Percentiles rank a stretch among this genome's conserved stretches.
Evolutionary conservation across 2,329 filamentous ascomycete species (phyloP).

Genomic region (Calonectria pseudoreteaudii): DNA sequence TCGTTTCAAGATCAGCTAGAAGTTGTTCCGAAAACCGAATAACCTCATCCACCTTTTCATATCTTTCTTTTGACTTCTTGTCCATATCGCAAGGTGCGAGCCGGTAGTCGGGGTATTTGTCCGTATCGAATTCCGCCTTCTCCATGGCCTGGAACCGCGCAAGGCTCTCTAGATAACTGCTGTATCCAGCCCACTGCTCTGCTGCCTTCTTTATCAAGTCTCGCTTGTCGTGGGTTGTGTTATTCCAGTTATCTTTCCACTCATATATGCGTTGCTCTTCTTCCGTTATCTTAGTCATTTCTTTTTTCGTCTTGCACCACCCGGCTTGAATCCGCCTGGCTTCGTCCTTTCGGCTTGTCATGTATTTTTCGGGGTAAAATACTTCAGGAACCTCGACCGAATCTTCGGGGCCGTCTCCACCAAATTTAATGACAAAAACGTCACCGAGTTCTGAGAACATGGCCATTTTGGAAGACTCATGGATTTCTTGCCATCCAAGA

Average conservation of each 20-base stretch:
- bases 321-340: constrained; percentile 58
- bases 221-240: constrained; percentile 43
- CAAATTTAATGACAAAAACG: constrained; percentile 62
- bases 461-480: constrained; percentile 54
- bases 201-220: constrained; percentile 45
- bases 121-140: constrained; percentile 52
- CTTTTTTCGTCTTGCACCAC: constrained; percentile 48
- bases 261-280: constrained; percentile 44
- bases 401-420: constrained; percentile 54
- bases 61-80: constrained; percentile 46
- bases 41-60: constrained; percentile 48
- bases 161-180: constrained; percentile 50
- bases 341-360: constrained; percentile 57
- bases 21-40: constrained; percentile 48
- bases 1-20: constrained; percentile 49
- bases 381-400: constrained; percentile 62
- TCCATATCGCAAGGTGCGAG: constrained; percentile 52
- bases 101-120: constrained; percentile 53
- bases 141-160: constrained; percentile 52
- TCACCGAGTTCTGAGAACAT: constrained; percentile 60
- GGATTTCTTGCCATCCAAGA: constrained; percentile 50
- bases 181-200: constrained; percentile 48
- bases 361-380: constrained; percentile 67
- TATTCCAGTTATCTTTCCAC: constrained; percentile 43
- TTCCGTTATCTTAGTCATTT: constrained; percentile 36